A percentile compares a stretch with the other conserved stretches of the same genome.
Conservation (phyloP, 2,329 filamentous ascomycete species). For the Eutypella sp. region DNA sequence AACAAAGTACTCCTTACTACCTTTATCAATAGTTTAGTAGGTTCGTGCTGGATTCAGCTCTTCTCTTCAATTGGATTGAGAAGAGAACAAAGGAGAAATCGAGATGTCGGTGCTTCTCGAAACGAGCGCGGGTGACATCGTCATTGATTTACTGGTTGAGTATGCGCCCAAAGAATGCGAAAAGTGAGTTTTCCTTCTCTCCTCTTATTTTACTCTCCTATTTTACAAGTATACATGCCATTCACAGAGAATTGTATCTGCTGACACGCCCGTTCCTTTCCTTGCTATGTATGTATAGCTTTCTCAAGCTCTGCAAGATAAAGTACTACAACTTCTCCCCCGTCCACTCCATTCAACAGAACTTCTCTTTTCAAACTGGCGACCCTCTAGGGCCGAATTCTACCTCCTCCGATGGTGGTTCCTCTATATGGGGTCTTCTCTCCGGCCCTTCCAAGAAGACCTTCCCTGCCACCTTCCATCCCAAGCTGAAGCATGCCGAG, state of each 20-base stretch:
- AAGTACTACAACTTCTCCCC: constrained; percentile 99
- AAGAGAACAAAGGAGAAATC: too few species aligned
- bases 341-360: constrained; percentile 84
- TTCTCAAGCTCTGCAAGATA: constrained; percentile 96
- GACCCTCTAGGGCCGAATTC: constrained; percentile 87
- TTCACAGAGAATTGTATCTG: too few species aligned
- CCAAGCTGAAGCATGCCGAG: constrained; percentile 82
- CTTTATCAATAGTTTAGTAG: too few species aligned
- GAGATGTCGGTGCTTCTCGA: constrained; percentile 89
- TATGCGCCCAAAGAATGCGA: constrained; percentile 89
- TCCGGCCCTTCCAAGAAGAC: constrained; percentile 66
- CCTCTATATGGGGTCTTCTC: constrained; percentile 84
- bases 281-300: constrained; percentile 58
- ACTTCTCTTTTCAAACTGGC: constrained; percentile 94
- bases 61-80: too few species aligned
- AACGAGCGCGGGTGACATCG: constrained; percentile 88
- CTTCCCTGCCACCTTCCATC: constrained; percentile 79
- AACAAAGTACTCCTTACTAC: too few species aligned
- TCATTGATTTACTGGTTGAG: constrained; percentile 86
- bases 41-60: too few species aligned
- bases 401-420: constrained; percentile 82
- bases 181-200: constrained; percentile 82
- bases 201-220: background rate
- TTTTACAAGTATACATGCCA: constrained; percentile 1
- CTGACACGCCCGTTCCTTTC: too few species aligned